These are phyloP conservation scores for Coemansia sp. DNA, from an alignment of 192 early-diverging fungal species.

Conservation along the genomic window DNA sequence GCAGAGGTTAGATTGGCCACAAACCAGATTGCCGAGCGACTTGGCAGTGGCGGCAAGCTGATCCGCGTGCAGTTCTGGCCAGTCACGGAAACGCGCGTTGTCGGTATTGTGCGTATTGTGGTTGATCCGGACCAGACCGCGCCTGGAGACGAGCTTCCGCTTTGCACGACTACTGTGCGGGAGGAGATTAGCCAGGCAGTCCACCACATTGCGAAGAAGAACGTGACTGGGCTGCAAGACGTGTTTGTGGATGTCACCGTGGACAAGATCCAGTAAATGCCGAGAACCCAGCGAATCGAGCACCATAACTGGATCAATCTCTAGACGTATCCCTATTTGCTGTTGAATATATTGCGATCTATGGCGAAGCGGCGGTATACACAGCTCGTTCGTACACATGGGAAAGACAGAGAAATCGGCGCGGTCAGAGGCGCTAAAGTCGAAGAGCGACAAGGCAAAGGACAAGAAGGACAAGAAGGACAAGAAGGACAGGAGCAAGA, in stretches of 20 bases:
- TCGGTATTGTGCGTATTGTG: constrained; percentile 25
- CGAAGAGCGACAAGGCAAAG: constrained; percentile 12
- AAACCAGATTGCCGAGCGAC: constrained; percentile 5
- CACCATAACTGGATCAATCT: neutral
- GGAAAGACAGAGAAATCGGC: neutral
- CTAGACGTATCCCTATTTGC: neutral
- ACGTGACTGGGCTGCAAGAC: constrained; percentile 34
- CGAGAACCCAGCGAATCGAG: no score
- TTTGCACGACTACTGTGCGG: constrained; percentile 12
- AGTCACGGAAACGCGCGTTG: constrained; percentile 33
- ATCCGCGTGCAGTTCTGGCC: constrained; percentile 43
- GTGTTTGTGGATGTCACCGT: constrained; percentile 29
- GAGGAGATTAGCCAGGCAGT: constrained; percentile 7
- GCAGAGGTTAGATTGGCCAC: constrained; percentile 15
- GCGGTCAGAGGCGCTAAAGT: neutral
- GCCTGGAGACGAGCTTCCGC: constrained; percentile 17
- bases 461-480: constrained; percentile 1
- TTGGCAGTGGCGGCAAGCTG: constrained; percentile 5
- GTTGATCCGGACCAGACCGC: constrained; percentile 2
- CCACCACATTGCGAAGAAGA: constrained; percentile 6
- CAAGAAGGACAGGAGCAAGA: constrained; percentile 2
- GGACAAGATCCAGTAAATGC: neutral
- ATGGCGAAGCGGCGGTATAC: neutral
- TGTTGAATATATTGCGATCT: neutral
- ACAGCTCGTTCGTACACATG: neutral